These are phyloP conservation scores for Penicillium concentricum DNA, from an alignment of 2,329 filamentous ascomycete species.

Conservation along the genomic window DNA sequence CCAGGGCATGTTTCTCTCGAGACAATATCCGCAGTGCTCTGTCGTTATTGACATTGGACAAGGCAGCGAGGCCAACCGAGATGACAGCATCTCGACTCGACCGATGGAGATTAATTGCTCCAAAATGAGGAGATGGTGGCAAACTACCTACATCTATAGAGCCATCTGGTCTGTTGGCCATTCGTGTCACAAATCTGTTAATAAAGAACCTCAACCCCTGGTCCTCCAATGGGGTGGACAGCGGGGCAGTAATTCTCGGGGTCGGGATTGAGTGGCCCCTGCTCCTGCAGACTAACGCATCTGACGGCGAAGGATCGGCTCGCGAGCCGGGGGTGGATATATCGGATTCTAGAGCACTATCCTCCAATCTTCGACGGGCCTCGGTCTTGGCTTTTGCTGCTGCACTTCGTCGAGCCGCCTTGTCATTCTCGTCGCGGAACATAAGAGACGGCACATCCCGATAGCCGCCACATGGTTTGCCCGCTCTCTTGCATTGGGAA, in stretches of 20 bases:
- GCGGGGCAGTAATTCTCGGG: conserved; percentile 4
- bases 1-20: conserved; percentile 21
- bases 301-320: not conserved
- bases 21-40: conserved; percentile 14
- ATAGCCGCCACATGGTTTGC: conserved; percentile 32
- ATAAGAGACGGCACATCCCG: conserved; percentile 28
- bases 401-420: conserved; percentile 21
- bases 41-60: conserved; percentile 26
- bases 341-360: conserved; percentile 1
- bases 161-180: conserved; percentile 1
- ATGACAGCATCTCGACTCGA: conserved; percentile 22
- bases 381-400: conserved; percentile 20
- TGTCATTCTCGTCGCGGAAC: conserved; percentile 33
- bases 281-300: not conserved
- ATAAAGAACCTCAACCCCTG: conserved; percentile 26
- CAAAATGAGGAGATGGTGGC: conserved; percentile 4
- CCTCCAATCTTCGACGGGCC: conserved; percentile 13
- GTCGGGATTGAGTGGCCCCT: not conserved
- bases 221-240: conserved; percentile 18
- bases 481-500: conserved; percentile 33
- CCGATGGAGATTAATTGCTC: conserved; percentile 3
- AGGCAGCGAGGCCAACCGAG: conserved; percentile 25
- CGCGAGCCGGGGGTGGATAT: not conserved
- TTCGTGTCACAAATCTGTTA: conserved; percentile 18
- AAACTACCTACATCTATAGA: not conserved